These are phyloP conservation scores for Mucuna pruriens DNA, from an alignment of 306 rosid genomes.

Conservation along the genomic window DNA sequence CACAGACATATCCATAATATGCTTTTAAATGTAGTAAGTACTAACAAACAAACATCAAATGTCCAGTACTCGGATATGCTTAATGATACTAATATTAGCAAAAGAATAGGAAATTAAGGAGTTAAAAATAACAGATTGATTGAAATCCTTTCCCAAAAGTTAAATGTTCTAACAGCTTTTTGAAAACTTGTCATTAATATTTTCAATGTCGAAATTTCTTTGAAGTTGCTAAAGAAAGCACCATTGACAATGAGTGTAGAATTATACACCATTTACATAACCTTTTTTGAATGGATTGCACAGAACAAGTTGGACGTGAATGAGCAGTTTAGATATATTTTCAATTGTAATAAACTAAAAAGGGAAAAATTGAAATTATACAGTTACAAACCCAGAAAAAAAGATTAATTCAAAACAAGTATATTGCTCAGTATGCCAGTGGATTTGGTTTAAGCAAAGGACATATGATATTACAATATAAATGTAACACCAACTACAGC, in stretches of 20 bases:
- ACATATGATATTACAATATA: background rate
- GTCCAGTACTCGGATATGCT: background rate
- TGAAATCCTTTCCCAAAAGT: no score
- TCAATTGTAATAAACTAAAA: background rate
- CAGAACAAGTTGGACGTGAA: slow-evolving; percentile 10
- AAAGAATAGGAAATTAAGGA: slow-evolving; percentile 5
- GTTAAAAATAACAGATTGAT: background rate
- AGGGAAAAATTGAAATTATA: background rate
- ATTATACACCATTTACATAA: background rate
- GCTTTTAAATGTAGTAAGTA: background rate
- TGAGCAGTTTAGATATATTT: background rate
- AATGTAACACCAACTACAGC: slow-evolving; percentile 1
- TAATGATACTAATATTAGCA: background rate
- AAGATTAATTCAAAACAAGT: background rate
- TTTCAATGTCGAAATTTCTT: no score
- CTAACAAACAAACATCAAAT: background rate
- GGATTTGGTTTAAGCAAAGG: background rate
- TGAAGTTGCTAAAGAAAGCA: background rate
- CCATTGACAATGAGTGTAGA: background rate
- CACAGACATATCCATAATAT: background rate
- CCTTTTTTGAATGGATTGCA: background rate
- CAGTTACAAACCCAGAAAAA: background rate
- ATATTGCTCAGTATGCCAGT: background rate
- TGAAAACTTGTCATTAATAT: no score
- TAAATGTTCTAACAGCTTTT: no score